Base-by-base conservation (phyloP, 2,329 filamentous ascomycete genomes). In the Cladobotryum mycophilum region DNA sequence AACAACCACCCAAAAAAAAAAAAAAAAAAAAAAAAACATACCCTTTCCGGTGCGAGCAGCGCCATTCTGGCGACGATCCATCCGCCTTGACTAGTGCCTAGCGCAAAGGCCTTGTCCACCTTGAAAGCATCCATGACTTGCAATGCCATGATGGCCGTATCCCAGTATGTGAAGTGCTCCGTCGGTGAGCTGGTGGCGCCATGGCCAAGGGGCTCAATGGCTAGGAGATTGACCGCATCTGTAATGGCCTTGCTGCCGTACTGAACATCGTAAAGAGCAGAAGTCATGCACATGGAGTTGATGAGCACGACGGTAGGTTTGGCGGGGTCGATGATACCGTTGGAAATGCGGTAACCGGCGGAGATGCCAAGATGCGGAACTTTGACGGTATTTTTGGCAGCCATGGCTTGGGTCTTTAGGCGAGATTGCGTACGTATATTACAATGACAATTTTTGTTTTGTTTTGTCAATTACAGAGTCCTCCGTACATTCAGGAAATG, bases 141-240 rank as follows among this genome's bases (percentile, higher is more conserved):
- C 8, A 80, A 63, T 11, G 73, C 72, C 74, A 82, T 74, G 52
- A 70, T 64, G 41, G 76, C 76, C 3, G 75, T 65, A 60, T 80
- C 77, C 77, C 77, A 80, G 64, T 78, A 79, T 2, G 74, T 79
- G 57, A 76, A 80, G 52, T 76, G 72, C 57, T 77, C 74, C 0
- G 60, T 58, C n/a, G 61, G 48, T 49, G 60, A 67, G 49, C 61
- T 65, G 1, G 76, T 78, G 14, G 70, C 63, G 54, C 76, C 76
- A 56, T 80, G 76, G 50, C 76, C 76, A 0, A 80, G 69, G 1
- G 74, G 75, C 62, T 79, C 76, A 50, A 80, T 69, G 41, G 76
- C 76, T 5, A 79, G 61, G 5, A 80, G 66, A 57, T 79, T 79
- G 57, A 71, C 66, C 5, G 64, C 65, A 25, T 62, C 59, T 0